Conservation (phyloP, 78 protist species). For the Guillardia theta region DNA sequence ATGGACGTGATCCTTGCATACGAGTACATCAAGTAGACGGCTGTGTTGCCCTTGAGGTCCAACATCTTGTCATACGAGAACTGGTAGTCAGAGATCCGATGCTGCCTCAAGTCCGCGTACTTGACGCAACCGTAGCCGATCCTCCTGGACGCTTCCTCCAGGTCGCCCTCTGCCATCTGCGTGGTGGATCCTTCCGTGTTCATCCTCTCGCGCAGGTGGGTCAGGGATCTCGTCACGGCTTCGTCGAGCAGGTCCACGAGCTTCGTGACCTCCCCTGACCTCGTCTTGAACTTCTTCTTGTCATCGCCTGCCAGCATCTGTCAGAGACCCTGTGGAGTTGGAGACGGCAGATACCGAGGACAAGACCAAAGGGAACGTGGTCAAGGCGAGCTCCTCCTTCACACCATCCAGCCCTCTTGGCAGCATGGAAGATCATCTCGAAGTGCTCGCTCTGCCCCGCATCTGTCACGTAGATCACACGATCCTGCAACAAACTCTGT, state of each 20-base stretch:
- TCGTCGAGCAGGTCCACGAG: slow-evolving; percentile 75
- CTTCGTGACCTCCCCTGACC: slow-evolving; percentile 68
- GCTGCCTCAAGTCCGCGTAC: slow-evolving; percentile 64
- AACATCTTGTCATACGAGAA: slow-evolving; percentile 84
- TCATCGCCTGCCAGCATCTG: slow-evolving; percentile 55
- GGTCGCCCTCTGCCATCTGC: background rate
- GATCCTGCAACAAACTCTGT: no score
- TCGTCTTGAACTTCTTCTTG: slow-evolving; percentile 72
- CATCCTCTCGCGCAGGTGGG: no score
- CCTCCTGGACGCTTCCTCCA: background rate
- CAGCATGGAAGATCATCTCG: slow-evolving; percentile 44
- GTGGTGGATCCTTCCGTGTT: no score
- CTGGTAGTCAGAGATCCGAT: slow-evolving; percentile 67
- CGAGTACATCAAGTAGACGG: slow-evolving; percentile 81
- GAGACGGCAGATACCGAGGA: background rate
- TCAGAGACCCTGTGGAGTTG: background rate
- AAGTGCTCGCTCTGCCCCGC: slow-evolving; percentile 85
- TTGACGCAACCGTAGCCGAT: slow-evolving; percentile 61
- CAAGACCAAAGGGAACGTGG: background rate
- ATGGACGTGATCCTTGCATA: slow-evolving; percentile 74
- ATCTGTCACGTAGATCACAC: slow-evolving; percentile 84
- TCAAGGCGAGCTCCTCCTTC: background rate
- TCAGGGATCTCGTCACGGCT: slow-evolving; percentile 42
- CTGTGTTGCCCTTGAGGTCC: slow-evolving; percentile 82
- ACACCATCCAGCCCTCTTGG: background rate